phyloP scores from a whole-genome alignment of 129 eudicot genomes.

The Flaveria trinervia region DNA sequence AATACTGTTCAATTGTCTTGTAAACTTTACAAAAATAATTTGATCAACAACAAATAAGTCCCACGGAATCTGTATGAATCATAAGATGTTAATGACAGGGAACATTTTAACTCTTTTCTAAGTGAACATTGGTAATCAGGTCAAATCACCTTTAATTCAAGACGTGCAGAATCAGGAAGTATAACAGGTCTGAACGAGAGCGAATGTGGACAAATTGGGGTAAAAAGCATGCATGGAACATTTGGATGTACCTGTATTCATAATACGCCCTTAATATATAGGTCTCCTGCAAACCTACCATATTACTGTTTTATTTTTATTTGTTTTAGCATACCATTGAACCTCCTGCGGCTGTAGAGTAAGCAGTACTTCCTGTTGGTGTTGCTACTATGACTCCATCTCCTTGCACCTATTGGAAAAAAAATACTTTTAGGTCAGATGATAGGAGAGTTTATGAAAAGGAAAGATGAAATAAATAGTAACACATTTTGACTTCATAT shows the following conservation, averaged over 20 bases:
- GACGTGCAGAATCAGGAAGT: slow-evolving; percentile 98
- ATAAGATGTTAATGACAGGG: background rate
- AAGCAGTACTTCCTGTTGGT: slow-evolving; percentile 99
- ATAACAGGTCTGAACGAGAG: slow-evolving; percentile 99
- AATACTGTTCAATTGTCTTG: slow-evolving; percentile 9
- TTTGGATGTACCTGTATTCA: slow-evolving; percentile 91
- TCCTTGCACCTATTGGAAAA: slow-evolving; percentile 75
- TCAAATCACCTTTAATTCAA: slow-evolving; percentile 75
- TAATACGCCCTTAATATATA: slow-evolving; percentile 2
- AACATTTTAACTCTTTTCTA: background rate
- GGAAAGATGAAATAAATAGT: background rate
- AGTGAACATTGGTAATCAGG: background rate
- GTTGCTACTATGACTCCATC: slow-evolving; percentile 99
- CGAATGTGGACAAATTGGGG: slow-evolving; percentile 97
- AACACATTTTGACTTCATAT: background rate
- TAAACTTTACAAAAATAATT: background rate
- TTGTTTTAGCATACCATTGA: slow-evolving; percentile 69
- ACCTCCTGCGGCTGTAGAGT: slow-evolving; percentile 99
- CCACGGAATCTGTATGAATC: background rate
- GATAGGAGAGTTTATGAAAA: slow-evolving; percentile 4
- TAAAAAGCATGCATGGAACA: slow-evolving; percentile 99
- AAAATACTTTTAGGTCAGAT: background rate
- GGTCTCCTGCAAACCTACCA: background rate
- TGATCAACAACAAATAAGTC: background rate
- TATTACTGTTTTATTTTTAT: background rate